phyloP scores from a whole-genome alignment of 305 asterid genomes.

The Fraxinus ornus region DNA sequence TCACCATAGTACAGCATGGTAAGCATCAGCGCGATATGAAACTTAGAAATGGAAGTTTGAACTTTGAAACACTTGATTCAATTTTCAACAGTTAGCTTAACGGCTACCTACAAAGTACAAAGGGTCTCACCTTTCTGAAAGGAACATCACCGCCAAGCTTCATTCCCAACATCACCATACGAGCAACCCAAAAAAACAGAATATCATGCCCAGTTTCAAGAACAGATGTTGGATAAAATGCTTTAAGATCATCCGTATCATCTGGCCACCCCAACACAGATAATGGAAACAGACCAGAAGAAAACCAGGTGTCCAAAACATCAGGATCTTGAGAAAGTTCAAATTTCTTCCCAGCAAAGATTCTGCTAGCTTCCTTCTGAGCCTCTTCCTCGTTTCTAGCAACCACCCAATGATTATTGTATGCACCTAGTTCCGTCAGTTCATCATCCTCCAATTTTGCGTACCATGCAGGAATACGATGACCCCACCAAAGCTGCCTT shows the following conservation, averaged over 20 bases:
- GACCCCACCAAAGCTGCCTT: constrained; percentile 99
- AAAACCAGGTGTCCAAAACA: constrained; percentile 96
- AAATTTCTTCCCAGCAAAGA: constrained; percentile 58
- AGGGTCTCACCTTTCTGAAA: constrained; percentile 62
- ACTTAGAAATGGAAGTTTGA: background rate
- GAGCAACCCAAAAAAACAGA: constrained; percentile 97
- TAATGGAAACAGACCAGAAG: constrained; percentile 87
- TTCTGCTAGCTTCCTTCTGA: constrained; percentile 51
- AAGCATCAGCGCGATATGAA: background rate
- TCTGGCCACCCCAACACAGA: constrained; percentile 97
- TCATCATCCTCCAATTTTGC: constrained; percentile 66
- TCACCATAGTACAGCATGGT: background rate
- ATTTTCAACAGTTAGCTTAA: background rate
- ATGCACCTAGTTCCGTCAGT: constrained; percentile 66
- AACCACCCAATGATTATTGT: constrained; percentile 74
- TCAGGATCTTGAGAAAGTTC: constrained; percentile 83
- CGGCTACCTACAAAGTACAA: background rate
- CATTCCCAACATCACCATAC: constrained; percentile 96
- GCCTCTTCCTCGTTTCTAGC: constrained; percentile 78
- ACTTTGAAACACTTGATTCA: background rate
- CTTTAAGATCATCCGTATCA: constrained; percentile 65
- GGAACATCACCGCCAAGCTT: constrained; percentile 94
- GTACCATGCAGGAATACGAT: constrained; percentile 93
- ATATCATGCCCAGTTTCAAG: constrained; percentile 97
- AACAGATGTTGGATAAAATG: constrained; percentile 86